Percentiles rank a stretch among this genome's conserved stretches.
phyloP scores from a whole-genome alignment of 345 rosid species.

The Bruguiera sexangula region DNA sequence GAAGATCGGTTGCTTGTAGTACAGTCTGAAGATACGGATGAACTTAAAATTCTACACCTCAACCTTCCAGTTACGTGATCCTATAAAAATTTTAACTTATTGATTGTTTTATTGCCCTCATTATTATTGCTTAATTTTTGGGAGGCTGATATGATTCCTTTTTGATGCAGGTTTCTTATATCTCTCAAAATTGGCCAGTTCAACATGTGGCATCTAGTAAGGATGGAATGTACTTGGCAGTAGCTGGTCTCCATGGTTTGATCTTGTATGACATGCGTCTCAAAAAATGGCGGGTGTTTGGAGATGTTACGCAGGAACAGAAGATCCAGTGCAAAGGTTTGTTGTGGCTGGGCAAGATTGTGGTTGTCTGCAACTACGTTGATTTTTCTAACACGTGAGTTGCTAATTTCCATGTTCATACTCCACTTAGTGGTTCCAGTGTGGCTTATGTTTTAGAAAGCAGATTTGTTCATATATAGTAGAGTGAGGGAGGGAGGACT shows the following conservation, averaged over 20 bases:
- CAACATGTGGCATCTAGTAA: conserved; percentile 97
- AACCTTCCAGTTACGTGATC: conserved; percentile 79
- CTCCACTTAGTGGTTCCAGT: conserved; percentile 4
- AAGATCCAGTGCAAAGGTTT: conserved; percentile 92
- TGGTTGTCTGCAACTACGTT: conserved; percentile 86
- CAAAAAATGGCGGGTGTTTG: conserved; percentile 94
- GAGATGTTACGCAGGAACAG: conserved; percentile 94
- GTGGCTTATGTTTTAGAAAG: conserved; percentile 11
- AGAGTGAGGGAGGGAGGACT: no score
- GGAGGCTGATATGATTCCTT: conserved; percentile 28
- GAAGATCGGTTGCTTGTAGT: conserved; percentile 95
- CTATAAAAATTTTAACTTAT: conserved; percentile 14
- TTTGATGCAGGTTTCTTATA: conserved; percentile 70
- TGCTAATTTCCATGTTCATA: conserved; percentile 5
- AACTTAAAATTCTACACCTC: conserved; percentile 80
- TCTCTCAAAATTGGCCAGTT: conserved; percentile 98
- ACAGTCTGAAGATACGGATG: conserved; percentile 93
- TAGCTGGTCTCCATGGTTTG: conserved; percentile 93
- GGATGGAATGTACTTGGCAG: conserved; percentile 93
- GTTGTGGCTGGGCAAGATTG: conserved; percentile 91
- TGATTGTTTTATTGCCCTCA: conserved; percentile 2
- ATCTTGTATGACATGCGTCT: conserved; percentile 76
- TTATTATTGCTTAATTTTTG: conserved; percentile 18
- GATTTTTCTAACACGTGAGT: conserved; percentile 78
- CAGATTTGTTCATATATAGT: neutral